Evolutionary conservation across 768 basidiomycete species (phyloP), one percentile per base, ranked within the genome.

Genomic region (Omphalotus guepiniiformis): DNA sequence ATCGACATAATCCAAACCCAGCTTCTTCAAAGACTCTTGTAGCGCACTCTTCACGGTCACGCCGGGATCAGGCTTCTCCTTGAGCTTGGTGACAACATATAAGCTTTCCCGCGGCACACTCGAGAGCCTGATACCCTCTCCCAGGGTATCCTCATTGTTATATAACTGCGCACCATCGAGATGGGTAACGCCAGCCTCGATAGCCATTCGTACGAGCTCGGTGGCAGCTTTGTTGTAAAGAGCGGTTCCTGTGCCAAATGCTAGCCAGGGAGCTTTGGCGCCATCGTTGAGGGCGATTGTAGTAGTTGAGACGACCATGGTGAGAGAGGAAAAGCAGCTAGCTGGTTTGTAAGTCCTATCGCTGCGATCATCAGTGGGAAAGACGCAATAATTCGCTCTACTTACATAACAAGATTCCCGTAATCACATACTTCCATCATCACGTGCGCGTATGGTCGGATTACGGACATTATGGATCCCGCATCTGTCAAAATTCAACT

Each of bases 181-280:
- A 72, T 8, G 79, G 11, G 67, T 77, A 54, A 83, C 71, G 2
- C 78, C 78, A 38, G 65, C 71, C n/a, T 71, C 65, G 42, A 85
- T 76, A 16, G 84, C 83, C 18, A 59, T 50, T 29, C 55, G 61
- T 38, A 79, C 66, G 7, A 63, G 52, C 3, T 64, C 55, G 0
- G 66, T 52, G 9, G 72, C 76, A 51, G 83, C 75, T 51, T 68
- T 68, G 11, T 49, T 42, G 47, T 55, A 78, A 13, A 78, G 63
- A 1, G 79, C 79, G 1, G 79, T 78, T 0, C 83, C 83, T 15
- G 78, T 82, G 15, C 83, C 83, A 50, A 79, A 83, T 1, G 70
- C 83, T 22, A 83, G 63, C 74, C 74, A 76, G 13, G 84, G 83
- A 29, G 75, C 64, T 4, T 53, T 54, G 16, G 60, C 65, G 16